These are phyloP conservation scores for Liriodendron chinense DNA, from an alignment of 164 flowering plant species.

Conservation along the genomic window DNA sequence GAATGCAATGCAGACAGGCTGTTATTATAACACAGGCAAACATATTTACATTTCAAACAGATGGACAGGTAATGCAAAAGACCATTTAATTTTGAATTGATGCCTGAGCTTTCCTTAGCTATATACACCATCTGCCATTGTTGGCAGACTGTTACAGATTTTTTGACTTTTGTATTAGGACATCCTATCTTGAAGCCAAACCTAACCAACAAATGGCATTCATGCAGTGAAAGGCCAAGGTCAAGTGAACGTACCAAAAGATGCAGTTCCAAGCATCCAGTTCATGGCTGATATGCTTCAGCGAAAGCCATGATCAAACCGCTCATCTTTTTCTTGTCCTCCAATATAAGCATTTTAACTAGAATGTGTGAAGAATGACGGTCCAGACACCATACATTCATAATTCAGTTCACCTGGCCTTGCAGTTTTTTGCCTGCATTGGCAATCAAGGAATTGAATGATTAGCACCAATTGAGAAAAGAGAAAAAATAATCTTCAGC, in stretches of 20 bases:
- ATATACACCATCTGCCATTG: background rate
- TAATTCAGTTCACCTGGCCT: slow-evolving; percentile 71
- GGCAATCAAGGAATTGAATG: slow-evolving; percentile 11
- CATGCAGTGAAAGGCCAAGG: background rate
- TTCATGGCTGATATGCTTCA: background rate
- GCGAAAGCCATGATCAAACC: background rate
- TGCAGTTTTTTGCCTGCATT: slow-evolving; percentile 61
- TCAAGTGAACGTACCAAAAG: background rate
- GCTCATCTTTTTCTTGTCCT: slow-evolving; percentile 11
- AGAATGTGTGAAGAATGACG: slow-evolving; percentile 65
- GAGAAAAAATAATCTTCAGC: background rate
- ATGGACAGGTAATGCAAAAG: background rate
- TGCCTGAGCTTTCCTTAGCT: background rate
- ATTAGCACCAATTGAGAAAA: slow-evolving; percentile 6
- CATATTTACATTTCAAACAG: background rate
- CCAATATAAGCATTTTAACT: slow-evolving; percentile 18
- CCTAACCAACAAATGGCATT: background rate
- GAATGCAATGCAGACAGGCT: too few species aligned
- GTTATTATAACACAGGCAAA: too few species aligned
- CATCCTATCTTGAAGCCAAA: background rate
- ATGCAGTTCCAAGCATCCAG: background rate
- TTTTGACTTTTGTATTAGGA: background rate
- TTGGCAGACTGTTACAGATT: background rate
- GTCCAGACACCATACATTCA: slow-evolving; percentile 47
- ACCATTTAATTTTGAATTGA: background rate